These are phyloP conservation scores for Thermomucor indicae-seudaticae DNA, from an alignment of 371 early-diverging fungal species.

Conservation along the genomic window DNA sequence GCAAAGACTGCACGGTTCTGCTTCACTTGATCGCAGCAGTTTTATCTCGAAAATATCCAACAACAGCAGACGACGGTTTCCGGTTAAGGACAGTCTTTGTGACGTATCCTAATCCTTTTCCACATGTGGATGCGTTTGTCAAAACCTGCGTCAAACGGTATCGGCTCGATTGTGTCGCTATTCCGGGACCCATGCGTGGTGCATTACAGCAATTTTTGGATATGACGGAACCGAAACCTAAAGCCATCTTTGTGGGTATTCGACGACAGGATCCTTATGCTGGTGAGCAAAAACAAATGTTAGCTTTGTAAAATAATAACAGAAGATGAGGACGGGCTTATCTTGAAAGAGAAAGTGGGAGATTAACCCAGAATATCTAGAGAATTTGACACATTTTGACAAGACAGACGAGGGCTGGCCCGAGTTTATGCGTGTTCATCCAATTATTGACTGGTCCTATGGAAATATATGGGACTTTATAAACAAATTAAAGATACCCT, in stretches of 20 bases:
- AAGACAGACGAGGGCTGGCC: conserved; percentile 93
- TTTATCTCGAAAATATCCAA: conserved; percentile 23
- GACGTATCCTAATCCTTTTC: conserved; percentile 72
- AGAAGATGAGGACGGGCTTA: background rate
- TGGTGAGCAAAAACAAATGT: conserved; percentile 36
- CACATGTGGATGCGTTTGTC: conserved; percentile 88
- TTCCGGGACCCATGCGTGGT: conserved; percentile 75
- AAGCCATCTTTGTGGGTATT: conserved; percentile 89
- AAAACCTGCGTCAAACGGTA: conserved; percentile 60
- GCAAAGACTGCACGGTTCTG: conserved; percentile 96
- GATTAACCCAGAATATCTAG: conserved; percentile 30
- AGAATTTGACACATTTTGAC: conserved; percentile 63
- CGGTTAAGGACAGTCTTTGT: conserved; percentile 64
- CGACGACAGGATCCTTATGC: conserved; percentile 91
- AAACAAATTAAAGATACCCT: conserved; percentile 63
- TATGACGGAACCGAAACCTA: conserved; percentile 43
- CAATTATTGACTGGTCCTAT: conserved; percentile 90
- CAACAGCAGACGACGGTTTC: conserved; percentile 7
- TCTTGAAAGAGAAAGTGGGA: no score
- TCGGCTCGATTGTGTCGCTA: conserved; percentile 59
- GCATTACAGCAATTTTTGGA: conserved; percentile 72
- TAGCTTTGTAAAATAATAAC: background rate
- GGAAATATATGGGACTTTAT: conserved; percentile 85
- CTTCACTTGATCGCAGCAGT: conserved; percentile 74
- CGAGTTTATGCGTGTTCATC: conserved; percentile 86